phyloP scores from a whole-genome alignment of 179 eudicot genomes.

The Vitellaria paradoxa region DNA sequence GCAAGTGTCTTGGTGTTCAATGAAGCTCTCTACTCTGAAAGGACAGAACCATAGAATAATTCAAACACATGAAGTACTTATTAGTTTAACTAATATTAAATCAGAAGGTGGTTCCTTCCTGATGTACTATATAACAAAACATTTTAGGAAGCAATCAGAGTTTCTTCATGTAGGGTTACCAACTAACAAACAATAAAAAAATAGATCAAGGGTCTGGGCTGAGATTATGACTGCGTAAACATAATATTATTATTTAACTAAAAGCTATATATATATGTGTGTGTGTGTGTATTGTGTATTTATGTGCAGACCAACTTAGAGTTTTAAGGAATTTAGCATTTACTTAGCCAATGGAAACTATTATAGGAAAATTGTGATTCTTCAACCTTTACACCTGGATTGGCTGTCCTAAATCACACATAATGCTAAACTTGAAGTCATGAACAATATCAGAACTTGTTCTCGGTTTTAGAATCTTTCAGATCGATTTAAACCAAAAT shows the following conservation, averaged over 20 bases:
- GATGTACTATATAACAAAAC: not conserved
- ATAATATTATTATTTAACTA: not conserved
- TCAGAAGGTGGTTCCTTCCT: not conserved
- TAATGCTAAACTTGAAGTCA: not conserved
- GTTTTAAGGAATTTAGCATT: no score
- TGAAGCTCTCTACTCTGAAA: slow-evolving; percentile 89
- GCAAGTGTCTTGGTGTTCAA: slow-evolving; percentile 95
- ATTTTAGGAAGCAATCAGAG: slow-evolving; percentile 6
- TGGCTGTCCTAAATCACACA: not conserved
- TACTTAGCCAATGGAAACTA: not conserved
- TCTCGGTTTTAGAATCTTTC: not conserved
- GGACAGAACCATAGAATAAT: not conserved
- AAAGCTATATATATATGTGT: no score
- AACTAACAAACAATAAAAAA: slow-evolving; percentile 23
- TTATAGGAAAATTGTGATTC: not conserved
- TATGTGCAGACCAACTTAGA: no score
- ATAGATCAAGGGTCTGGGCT: not conserved
- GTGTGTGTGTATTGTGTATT: not conserved
- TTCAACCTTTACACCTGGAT: not conserved
- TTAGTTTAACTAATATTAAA: not conserved
- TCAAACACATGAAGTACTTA: not conserved
- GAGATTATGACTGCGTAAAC: not conserved
- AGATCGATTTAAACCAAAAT: not conserved
- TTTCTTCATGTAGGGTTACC: slow-evolving; percentile 25
- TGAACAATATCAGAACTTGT: not conserved